Conservation (phyloP, 2,329 filamentous ascomycete species). For the Dryadomyces quercivorus region DNA sequence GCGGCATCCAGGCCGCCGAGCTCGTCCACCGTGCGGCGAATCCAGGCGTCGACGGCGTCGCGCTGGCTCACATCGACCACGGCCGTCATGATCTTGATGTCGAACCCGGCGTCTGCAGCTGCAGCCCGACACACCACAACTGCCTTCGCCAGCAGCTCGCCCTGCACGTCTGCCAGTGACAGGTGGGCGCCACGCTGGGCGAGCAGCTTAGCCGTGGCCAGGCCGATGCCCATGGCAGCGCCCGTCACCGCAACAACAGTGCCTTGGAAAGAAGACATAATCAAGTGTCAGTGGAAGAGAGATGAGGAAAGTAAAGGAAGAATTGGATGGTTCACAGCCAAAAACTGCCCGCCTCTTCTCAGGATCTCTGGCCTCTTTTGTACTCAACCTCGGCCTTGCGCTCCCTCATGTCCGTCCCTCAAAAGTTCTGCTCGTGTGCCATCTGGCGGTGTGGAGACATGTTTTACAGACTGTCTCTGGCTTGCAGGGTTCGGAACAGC, state of each 20-base stretch:
- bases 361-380: too few relatives aligned
- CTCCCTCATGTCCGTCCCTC: too few relatives aligned
- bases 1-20: slow-evolving; percentile 42
- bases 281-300: too few relatives aligned
- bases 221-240: slow-evolving; percentile 31
- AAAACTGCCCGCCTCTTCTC: too few relatives aligned
- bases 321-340: too few relatives aligned
- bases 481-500: too few relatives aligned
- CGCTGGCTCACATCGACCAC: slow-evolving; percentile 6
- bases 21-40: slow-evolving; percentile 29
- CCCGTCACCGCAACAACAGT: slow-evolving; percentile 7
- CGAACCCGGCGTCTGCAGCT: slow-evolving; percentile 3
- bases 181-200: slow-evolving; percentile 27
- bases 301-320: too few relatives aligned
- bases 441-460: too few relatives aligned
- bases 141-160: slow-evolving; percentile 17
- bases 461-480: too few relatives aligned
- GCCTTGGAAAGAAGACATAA: too few relatives aligned
- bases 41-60: slow-evolving; percentile 36
- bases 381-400: too few relatives aligned
- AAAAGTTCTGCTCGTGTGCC: too few relatives aligned
- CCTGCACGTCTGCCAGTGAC: slow-evolving; percentile 32
- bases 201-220: slow-evolving; percentile 29
- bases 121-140: not conserved
- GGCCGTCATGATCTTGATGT: not conserved